phyloP scores from a whole-genome alignment of 2,329 filamentous ascomycete species.

The Phaeosphaeriaceae sp. region DNA sequence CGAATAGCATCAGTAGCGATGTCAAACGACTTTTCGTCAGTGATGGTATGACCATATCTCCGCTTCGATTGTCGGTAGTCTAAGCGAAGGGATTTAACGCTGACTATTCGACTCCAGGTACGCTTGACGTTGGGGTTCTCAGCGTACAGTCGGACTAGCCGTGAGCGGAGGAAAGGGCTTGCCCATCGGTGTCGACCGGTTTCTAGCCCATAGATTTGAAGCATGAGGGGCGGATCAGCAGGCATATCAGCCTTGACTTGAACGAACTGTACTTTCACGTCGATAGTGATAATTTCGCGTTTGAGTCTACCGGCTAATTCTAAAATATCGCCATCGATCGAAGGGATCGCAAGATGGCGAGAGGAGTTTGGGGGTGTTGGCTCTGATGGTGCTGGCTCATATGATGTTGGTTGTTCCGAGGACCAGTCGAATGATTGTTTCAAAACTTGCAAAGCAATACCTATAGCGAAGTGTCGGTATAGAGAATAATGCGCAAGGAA shows the following conservation, averaged over 20 bases:
- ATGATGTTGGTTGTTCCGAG: conserved; percentile 11
- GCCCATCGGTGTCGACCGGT: conserved; percentile 87
- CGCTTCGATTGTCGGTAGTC: conserved; percentile 80
- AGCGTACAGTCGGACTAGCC: conserved; percentile 83
- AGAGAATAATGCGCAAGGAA: conserved; percentile 88
- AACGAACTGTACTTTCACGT: conserved; percentile 79
- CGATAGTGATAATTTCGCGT: conserved; percentile 77
- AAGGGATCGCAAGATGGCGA: conserved; percentile 40
- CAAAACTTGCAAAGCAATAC: conserved; percentile 79
- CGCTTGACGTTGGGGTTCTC: conserved; percentile 81
- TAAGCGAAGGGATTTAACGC: conserved; percentile 78
- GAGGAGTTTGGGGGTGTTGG: conserved; percentile 21
- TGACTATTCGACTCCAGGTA: conserved; percentile 86
- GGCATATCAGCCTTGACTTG: conserved; percentile 92
- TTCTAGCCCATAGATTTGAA: conserved; percentile 85
- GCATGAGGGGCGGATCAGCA: conserved; percentile 85
- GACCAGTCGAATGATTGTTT: conserved; percentile 50
- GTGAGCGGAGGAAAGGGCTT: conserved; percentile 77
- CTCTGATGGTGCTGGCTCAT: conserved; percentile 15
- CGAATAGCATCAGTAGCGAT: conserved; percentile 84
- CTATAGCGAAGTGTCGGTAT: conserved; percentile 88
- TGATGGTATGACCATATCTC: conserved; percentile 66
- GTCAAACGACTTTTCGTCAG: conserved; percentile 83
- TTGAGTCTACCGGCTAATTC: conserved; percentile 34
- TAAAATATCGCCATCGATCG: conserved; percentile 36